These are phyloP conservation scores for Diaporthe citri DNA, from an alignment of 2,329 filamentous ascomycete species.

Conservation along the genomic window DNA sequence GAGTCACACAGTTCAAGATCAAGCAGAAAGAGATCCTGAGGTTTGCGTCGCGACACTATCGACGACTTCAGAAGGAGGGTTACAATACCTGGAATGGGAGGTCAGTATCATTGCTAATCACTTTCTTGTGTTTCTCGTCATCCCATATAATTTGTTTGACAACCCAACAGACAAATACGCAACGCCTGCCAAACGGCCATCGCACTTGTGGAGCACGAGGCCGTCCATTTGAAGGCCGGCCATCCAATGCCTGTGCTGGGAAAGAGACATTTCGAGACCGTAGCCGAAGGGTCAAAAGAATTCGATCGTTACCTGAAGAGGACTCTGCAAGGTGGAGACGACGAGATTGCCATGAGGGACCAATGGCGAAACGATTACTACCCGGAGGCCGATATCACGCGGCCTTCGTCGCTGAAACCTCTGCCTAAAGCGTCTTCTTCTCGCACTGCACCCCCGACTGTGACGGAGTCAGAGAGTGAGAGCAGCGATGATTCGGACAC, in stretches of 20 bases:
- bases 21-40: slow-evolving; percentile 15
- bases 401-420: slow-evolving; percentile 1
- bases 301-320: slow-evolving; percentile 18
- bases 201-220: slow-evolving; percentile 29
- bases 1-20: slow-evolving; percentile 22
- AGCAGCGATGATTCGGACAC: slow-evolving; percentile 12
- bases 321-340: slow-evolving; percentile 20
- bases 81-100: slow-evolving; percentile 30
- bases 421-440: not conserved
- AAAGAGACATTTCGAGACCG: slow-evolving; percentile 4
- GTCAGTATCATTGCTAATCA: not conserved
- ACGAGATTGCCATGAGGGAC: slow-evolving; percentile 25
- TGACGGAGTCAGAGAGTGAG: slow-evolving; percentile 6
- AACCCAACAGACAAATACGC: slow-evolving; percentile 10
- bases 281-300: slow-evolving; percentile 25
- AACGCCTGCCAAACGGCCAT: slow-evolving; percentile 32
- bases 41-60: slow-evolving; percentile 12
- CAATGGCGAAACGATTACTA: slow-evolving; percentile 29
- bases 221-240: not conserved
- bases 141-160: not conserved
- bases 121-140: not conserved
- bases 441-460: not conserved
- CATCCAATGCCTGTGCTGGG: slow-evolving; percentile 13
- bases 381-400: not conserved
- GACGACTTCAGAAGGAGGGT: slow-evolving; percentile 2